Conservation (phyloP, 345 rosid species). For the Populus pruinosa region DNA sequence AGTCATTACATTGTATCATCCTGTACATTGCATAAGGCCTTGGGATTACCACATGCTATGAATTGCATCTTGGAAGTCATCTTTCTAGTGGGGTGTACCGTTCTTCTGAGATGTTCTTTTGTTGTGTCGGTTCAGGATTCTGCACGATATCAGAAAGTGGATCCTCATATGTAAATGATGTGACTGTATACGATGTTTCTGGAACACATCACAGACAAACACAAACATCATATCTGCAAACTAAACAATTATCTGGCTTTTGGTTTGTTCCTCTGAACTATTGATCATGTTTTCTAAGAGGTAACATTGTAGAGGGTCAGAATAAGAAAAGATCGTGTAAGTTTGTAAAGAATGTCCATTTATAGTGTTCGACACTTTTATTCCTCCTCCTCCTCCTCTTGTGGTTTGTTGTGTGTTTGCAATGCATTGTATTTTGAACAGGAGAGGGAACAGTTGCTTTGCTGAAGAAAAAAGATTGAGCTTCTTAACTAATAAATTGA, state of each 20-base stretch:
- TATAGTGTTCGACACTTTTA: neutral
- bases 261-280: neutral
- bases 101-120: neutral
- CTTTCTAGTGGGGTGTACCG: neutral
- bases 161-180: neutral
- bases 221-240: neutral
- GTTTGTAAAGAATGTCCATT: neutral
- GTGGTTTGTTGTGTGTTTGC: too few relatives aligned
- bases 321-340: neutral
- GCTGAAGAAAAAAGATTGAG: neutral
- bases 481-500: neutral
- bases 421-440: too few relatives aligned
- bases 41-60: neutral
- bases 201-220: neutral
- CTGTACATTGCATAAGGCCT: neutral
- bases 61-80: neutral
- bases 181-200: neutral
- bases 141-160: neutral
- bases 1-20: neutral
- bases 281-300: neutral
- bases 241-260: neutral
- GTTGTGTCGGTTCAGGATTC: neutral
- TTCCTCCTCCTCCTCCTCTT: too few relatives aligned
- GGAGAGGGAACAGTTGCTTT: neutral
- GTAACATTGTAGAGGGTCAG: neutral